phyloP scores from a whole-genome alignment of 768 basidiomycete genomes.

The Pleurotus tuber-regium region DNA sequence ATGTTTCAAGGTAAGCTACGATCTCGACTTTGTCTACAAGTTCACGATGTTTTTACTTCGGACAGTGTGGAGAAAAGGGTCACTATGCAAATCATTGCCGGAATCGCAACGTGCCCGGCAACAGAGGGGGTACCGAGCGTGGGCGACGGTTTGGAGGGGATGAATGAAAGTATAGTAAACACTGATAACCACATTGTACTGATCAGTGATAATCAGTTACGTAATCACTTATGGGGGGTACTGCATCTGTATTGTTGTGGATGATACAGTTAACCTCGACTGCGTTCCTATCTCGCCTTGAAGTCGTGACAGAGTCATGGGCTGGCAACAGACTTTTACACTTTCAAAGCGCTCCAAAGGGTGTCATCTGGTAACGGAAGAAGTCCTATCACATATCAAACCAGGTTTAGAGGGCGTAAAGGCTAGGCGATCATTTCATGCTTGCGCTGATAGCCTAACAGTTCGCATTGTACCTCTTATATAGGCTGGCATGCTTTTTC shows the following conservation, averaged over 20 bases:
- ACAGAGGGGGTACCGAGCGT: constrained; percentile 78
- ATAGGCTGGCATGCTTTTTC: constrained; percentile 83
- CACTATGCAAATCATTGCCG: constrained; percentile 96
- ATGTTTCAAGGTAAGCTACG: constrained; percentile 73
- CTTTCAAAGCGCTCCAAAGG: constrained; percentile 55
- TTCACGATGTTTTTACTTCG: constrained; percentile 12
- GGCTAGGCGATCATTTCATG: constrained; percentile 39
- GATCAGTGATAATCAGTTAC: constrained; percentile 5
- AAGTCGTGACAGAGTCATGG: constrained; percentile 65
- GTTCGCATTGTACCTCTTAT: background rate
- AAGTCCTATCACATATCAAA: constrained; percentile 63
- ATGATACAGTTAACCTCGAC: background rate
- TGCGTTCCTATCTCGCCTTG: background rate
- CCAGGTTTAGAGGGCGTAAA: constrained; percentile 67
- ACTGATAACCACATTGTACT: background rate
- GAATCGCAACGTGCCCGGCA: constrained; percentile 88
- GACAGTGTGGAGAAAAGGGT: constrained; percentile 85
- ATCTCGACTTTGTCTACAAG: background rate
- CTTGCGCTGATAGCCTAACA: background rate
- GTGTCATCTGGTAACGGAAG: constrained; percentile 83
- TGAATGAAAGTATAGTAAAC: constrained; percentile 10
- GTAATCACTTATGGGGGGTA: no score
- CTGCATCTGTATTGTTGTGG: background rate
- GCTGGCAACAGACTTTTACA: constrained; percentile 86
- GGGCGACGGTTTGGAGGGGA: constrained; percentile 38